A percentile compares a stretch with the other conserved stretches of the same genome.
Conservation (phyloP, 371 early-diverging fungal species). For the Saksenaea oblongispora region DNA sequence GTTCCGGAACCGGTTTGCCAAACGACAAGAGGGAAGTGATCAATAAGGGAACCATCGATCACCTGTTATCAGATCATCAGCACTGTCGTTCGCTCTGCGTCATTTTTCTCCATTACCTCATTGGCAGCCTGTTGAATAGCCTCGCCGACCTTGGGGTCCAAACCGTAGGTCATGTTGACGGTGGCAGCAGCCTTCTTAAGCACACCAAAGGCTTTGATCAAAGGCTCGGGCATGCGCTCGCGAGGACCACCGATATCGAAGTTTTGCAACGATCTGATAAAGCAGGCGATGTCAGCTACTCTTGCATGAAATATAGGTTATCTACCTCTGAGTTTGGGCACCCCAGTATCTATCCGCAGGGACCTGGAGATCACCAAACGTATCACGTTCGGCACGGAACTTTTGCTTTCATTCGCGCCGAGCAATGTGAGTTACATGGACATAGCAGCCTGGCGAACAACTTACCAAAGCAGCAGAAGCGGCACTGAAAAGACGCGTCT, state of each 20-base stretch:
- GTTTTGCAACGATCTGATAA: conserved; percentile 69
- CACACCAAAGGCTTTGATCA: conserved; percentile 87
- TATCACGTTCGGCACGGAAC: conserved; percentile 78
- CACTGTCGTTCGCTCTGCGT: background rate
- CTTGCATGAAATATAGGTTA: background rate
- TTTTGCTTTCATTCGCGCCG: conserved; percentile 24
- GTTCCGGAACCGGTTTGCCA: conserved; percentile 93
- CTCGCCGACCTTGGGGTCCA: conserved; percentile 65
- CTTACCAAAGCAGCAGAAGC: conserved; percentile 25
- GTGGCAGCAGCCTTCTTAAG: conserved; percentile 86
- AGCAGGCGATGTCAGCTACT: background rate
- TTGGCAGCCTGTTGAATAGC: conserved; percentile 82
- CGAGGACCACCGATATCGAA: conserved; percentile 82
- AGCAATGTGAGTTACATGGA: background rate
- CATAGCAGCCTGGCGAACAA: background rate
- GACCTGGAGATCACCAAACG: conserved; percentile 86
- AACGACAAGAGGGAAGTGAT: conserved; percentile 87
- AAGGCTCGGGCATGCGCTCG: conserved; percentile 84
- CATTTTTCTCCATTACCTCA: conserved; percentile 39
- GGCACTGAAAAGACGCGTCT: conserved; percentile 25
- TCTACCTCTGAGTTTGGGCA: conserved; percentile 85
- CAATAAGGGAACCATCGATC: conserved; percentile 75
- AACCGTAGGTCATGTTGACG: conserved; percentile 79
- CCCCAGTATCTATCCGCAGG: conserved; percentile 89
- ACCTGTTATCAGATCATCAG: conserved; percentile 42